Conservation (phyloP, 2,329 filamentous ascomycete genomes). For the Hypoxylon sp. region DNA sequence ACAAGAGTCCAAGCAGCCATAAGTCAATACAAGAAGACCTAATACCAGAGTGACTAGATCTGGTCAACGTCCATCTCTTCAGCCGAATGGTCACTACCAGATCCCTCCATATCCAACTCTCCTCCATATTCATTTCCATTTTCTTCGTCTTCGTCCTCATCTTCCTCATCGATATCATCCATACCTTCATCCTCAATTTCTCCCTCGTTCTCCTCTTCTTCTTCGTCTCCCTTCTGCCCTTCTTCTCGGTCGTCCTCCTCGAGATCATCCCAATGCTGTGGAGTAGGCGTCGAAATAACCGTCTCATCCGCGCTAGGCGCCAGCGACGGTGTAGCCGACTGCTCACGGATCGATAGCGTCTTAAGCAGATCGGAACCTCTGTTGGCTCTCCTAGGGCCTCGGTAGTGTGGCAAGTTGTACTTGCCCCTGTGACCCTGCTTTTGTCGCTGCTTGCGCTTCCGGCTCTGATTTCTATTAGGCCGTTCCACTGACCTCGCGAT, state of each 20-base stretch:
- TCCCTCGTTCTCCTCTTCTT: conserved; percentile 34
- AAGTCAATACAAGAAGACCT: not conserved
- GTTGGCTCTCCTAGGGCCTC: conserved; percentile 10
- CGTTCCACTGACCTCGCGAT: conserved; percentile 42
- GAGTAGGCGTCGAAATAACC: conserved; percentile 45
- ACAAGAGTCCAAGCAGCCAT: not conserved
- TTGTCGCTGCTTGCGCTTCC: conserved; percentile 3
- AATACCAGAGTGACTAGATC: not conserved
- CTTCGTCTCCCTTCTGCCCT: conserved; percentile 28
- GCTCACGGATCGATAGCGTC: conserved; percentile 25
- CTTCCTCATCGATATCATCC: too few relatives aligned
- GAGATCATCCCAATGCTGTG: conserved; percentile 46
- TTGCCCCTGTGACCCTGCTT: conserved; percentile 31
- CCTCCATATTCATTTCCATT: conserved; percentile 29
- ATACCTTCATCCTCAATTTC: conserved; percentile 29
- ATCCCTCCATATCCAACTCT: conserved; percentile 19
- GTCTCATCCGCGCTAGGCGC: conserved; percentile 8
- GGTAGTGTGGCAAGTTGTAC: conserved; percentile 29
- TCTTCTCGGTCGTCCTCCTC: conserved; percentile 19
- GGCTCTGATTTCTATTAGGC: not conserved
- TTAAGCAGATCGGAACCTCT: conserved; percentile 10
- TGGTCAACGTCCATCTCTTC: conserved; percentile 45
- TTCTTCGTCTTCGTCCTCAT: conserved; percentile 22
- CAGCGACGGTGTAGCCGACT: conserved; percentile 13
- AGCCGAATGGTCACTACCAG: conserved; percentile 17